Evolutionary conservation across 352 stramenopile species (phyloP).

Genomic region (Phytophthora agathidicida): DNA sequence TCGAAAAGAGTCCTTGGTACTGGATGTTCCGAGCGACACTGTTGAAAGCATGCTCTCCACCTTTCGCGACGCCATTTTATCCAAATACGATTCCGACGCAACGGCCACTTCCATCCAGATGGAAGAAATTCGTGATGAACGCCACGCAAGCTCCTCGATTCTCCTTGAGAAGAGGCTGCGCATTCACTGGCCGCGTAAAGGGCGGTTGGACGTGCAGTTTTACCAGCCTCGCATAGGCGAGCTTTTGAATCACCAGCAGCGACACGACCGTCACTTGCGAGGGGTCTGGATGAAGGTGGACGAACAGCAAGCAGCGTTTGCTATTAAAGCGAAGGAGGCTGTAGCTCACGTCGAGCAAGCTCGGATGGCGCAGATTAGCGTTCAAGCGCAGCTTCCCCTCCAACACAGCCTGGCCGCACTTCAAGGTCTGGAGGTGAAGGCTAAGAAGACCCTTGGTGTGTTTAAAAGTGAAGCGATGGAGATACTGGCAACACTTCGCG

Average conservation of each 20-base stretch:
- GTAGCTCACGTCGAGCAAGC: constrained; percentile 41
- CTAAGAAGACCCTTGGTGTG: constrained; percentile 66
- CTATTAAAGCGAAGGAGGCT: constrained; percentile 30
- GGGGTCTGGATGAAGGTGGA: constrained; percentile 58
- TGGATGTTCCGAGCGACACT: constrained; percentile 33
- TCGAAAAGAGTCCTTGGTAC: constrained; percentile 38
- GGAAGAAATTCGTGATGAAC: constrained; percentile 35
- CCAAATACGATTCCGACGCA: constrained; percentile 44
- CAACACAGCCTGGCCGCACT: constrained; percentile 79
- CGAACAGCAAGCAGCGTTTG: constrained; percentile 60
- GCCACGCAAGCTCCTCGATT: constrained; percentile 40
- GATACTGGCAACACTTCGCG: constrained; percentile 27
- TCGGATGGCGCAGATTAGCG: constrained; percentile 51
- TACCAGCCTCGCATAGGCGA: constrained; percentile 87
- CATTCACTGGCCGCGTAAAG: constrained; percentile 89
- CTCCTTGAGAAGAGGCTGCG: constrained; percentile 87
- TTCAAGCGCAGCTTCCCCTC: constrained; percentile 72
- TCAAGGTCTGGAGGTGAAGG: constrained; percentile 83
- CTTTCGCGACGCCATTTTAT: constrained; percentile 54
- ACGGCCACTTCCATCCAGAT: constrained; percentile 30
- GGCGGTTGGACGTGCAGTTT: constrained; percentile 84
- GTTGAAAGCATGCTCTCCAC: constrained; percentile 32
- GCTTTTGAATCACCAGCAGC: constrained; percentile 78
- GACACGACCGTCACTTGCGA: constrained; percentile 70
- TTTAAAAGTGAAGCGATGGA: constrained; percentile 47